Evolutionary conservation across 2,329 filamentous ascomycete species (phyloP), one percentile per base, ranked within the genome.

Genomic region (Fusarium circinatum): DNA sequence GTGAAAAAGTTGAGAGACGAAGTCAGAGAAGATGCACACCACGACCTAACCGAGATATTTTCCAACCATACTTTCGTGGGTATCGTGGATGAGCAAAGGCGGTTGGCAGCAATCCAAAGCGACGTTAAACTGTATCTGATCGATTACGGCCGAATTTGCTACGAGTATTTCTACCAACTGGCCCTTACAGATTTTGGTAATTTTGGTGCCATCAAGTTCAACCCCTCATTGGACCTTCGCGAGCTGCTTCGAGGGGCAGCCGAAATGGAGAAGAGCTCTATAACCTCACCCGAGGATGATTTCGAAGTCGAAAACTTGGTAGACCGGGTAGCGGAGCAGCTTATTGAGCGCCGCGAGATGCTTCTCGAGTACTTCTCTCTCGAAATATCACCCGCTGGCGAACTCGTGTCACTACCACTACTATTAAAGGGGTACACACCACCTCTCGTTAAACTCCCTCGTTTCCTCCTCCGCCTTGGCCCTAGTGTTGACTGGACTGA

Each of bases 141-240:
- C 59, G 96, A 99, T 82, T 99, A 99, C 79, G 96, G 95, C 17
- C 91, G 96, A 80, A 85, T 93, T 3, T 93, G 91, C 80, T 93
- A 91, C 70, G 96, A 98, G 77, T 97, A 96, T 81, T 97, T 98
- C 81, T 99, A 99, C 84, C 96, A 99, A 83, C 85, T 98, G 26
- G 96, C 95, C 0, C 88, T 99, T 41, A 97, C 95, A 0, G 95
- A 99, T 79, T 99, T 99, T 83, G 94, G 93, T 4, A 99, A 99
- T 80, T 98, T 98, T 78, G 96, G 96, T 6, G 83, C 87, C 28
- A 95, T 99, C 66, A 90, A 89, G 17, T 94, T 99, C 77, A 89
- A 91, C 55, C 93, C 94, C 5, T 89, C 94, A 0, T 87, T 98
- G 2, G 86, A 90, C 65, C 84, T 99, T 10, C 84, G 86, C 9